Base-by-base conservation (phyloP, 768 basidiomycete genomes). In the Dioszegia aurantiaca region DNA sequence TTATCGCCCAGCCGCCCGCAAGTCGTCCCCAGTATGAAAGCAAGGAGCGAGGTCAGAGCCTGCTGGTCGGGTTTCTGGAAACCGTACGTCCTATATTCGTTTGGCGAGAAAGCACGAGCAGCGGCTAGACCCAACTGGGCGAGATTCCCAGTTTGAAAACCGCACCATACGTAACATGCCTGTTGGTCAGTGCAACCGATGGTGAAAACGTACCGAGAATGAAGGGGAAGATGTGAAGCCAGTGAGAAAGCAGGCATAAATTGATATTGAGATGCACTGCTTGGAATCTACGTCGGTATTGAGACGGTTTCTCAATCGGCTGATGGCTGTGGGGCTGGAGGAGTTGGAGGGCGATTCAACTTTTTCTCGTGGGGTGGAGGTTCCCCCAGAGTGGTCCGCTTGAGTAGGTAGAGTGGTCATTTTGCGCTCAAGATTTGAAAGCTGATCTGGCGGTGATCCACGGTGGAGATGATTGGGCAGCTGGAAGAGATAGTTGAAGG, bases 31-130 rank as follows among this genome's bases (percentile, higher is more conserved):
- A 80, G 56, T 63, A 87, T 81, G 82, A 92, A 92, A n/a, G 83
- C 75, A 57, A 88, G 68, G 11, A 92, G 77, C n/a, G 88, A 89
- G 33, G 83, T 84, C 53, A 94, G 79, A 16, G 90, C 90, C 73
- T 90, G 89, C 73, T 85, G 85, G 67, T 95, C 91, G 2, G 89
- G 82, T 55, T 82, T 82, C 75, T 89, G 89, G 79, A 93, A 91
- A 0, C 81, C 75, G 43, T 67, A 67, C 3, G 73, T 74, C 16
- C 70, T 70, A 68, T 87, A 83, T 9, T 59, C 60, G 9, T 56
- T 52, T 0, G 74, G 69, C 5, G 68, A 67, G 65, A 89, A 90
- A n/a, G 89, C 83, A 9, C 90, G 84, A 0, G 87, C 89, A 49
- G 93, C 70, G 2, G 90, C 90, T 24, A 93, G 78, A 0, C 87